phyloP scores from a whole-genome alignment of 176 grass and related monocot genomes.

The Musa troglodytarum region DNA sequence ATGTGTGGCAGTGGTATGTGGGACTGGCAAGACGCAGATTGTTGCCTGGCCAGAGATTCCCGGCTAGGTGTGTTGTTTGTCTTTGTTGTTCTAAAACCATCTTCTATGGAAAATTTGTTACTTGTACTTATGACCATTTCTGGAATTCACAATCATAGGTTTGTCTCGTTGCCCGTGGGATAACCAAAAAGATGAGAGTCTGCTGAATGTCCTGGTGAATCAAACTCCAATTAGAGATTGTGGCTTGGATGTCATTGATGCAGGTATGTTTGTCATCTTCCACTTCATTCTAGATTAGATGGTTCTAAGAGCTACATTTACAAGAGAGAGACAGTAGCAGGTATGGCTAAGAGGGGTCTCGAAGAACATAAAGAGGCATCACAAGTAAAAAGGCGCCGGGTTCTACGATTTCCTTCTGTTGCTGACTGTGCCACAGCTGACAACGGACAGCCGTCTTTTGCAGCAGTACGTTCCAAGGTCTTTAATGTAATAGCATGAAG shows the following conservation, averaged over 20 bases:
- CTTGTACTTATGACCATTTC: neutral
- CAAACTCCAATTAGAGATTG: slow-evolving; percentile 52
- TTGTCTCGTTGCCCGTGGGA: slow-evolving; percentile 35
- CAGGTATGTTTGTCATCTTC: slow-evolving; percentile 26
- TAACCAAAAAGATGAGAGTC: slow-evolving; percentile 20
- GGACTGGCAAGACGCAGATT: slow-evolving; percentile 43
- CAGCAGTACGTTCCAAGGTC: neutral
- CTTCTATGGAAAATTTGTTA: slow-evolving; percentile 11
- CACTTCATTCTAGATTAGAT: neutral
- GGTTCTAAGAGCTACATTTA: slow-evolving; percentile 7
- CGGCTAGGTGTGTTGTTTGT: slow-evolving; percentile 28
- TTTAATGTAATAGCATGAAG: neutral
- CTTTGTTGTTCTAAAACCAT: neutral
- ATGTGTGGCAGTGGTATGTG: slow-evolving; percentile 28
- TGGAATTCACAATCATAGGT: slow-evolving; percentile 7
- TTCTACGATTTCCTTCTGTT: slow-evolving; percentile 15
- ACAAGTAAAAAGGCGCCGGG: slow-evolving; percentile 6
- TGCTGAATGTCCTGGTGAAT: slow-evolving; percentile 32
- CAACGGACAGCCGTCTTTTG: neutral
- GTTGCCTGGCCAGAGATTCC: slow-evolving; percentile 5
- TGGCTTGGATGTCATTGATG: slow-evolving; percentile 25
- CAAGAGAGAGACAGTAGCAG: slow-evolving; percentile 16
- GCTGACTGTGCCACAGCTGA: neutral
- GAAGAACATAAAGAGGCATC: neutral
- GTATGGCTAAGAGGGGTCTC: neutral